Percentiles rank a stretch among this genome's conserved stretches.
phyloP scores from a whole-genome alignment of 139 green algal genomes.

The Coccomyxa sp. region DNA sequence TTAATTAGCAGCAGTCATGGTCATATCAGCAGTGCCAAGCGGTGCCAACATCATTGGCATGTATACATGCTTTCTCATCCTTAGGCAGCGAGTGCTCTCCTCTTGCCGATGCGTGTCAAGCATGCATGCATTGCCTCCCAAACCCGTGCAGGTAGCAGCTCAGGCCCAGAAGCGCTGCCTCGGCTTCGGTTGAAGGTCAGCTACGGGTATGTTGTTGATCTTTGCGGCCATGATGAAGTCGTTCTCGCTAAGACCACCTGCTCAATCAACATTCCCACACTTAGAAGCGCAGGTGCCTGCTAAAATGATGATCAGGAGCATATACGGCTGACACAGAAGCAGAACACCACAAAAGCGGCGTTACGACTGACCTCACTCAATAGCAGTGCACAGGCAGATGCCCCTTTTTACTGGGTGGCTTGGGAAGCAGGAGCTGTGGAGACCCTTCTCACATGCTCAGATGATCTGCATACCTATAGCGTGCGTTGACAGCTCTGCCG shows the following conservation, averaged over 20 bases:
- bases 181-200: conserved; percentile 64
- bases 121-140: no score
- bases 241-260: conserved; percentile 84
- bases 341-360: background rate
- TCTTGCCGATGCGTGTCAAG: no score
- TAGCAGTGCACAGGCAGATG: background rate
- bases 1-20: no score
- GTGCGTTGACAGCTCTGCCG: conserved; percentile 56
- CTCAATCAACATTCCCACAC: background rate
- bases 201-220: conserved; percentile 65
- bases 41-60: no score
- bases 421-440: background rate
- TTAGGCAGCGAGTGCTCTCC: no score
- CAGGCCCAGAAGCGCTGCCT: conserved; percentile 28
- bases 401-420: background rate
- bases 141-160: no score
- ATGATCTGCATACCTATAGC: conserved; percentile 42
- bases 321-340: background rate
- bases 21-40: no score
- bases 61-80: no score
- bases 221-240: conserved; percentile 90
- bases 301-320: background rate
- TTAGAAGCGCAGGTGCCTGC: background rate
- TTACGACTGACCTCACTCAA: background rate
- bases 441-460: background rate